These are phyloP conservation scores for Trametes coccinea DNA, from an alignment of 768 basidiomycete genomes.

Conservation along the genomic window DNA sequence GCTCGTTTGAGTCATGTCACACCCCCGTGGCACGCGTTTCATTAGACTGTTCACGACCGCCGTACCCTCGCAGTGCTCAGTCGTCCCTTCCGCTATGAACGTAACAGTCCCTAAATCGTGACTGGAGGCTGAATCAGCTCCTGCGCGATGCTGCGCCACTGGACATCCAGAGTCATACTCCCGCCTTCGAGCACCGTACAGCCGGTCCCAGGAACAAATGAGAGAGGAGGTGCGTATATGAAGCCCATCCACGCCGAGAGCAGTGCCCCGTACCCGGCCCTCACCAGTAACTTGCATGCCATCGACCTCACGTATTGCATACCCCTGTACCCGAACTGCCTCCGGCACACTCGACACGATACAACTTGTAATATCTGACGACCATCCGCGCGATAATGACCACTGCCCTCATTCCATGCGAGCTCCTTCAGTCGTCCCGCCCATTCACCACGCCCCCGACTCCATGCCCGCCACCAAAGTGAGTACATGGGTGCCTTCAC, in stretches of 20 bases:
- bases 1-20: background rate
- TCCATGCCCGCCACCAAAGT: background rate
- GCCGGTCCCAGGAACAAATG: background rate
- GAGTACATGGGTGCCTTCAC: background rate
- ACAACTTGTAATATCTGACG: background rate
- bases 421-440: background rate
- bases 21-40: background rate
- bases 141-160: background rate
- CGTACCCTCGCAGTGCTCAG: background rate
- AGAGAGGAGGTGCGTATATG: background rate
- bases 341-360: background rate
- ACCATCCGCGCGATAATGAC: background rate
- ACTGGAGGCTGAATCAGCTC: background rate
- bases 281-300: conserved; percentile 6
- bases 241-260: background rate
- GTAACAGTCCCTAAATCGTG: background rate
- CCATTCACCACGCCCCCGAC: background rate
- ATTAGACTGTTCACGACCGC: background rate
- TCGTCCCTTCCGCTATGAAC: background rate
- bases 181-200: background rate
- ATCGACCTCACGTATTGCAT: background rate
- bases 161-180: background rate
- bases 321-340: background rate
- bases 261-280: background rate
- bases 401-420: background rate